A percentile compares a stretch with the other conserved stretches of the same genome.
Evolutionary conservation across 495 filamentous ascomycete species (phyloP).

Genomic region (Amorphotheca resinae): DNA sequence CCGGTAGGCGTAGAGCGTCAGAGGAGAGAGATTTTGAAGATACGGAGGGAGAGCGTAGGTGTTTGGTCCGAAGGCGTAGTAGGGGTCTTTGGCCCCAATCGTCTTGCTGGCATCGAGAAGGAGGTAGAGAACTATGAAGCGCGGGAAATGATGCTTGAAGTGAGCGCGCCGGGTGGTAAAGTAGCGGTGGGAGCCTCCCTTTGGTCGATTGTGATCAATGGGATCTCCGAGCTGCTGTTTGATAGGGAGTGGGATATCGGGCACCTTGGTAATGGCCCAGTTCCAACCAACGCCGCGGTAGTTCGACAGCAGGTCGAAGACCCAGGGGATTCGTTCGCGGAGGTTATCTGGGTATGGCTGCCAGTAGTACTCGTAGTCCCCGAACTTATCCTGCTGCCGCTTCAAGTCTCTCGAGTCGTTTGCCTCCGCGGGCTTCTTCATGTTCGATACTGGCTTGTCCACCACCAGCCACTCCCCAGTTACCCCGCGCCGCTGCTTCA

Average conservation of each 20-base stretch:
- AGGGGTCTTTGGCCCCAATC: conserved; percentile 57
- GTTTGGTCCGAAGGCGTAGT: conserved; percentile 47
- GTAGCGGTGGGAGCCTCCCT: conserved; percentile 21
- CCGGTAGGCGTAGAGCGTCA: conserved; percentile 35
- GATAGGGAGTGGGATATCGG: conserved; percentile 42
- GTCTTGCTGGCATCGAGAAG: conserved; percentile 53
- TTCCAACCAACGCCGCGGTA: conserved; percentile 73
- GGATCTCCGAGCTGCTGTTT: conserved; percentile 28
- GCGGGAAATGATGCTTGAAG: conserved; percentile 32
- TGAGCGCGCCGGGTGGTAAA: conserved; percentile 30
- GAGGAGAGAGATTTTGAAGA: conserved; percentile 28
- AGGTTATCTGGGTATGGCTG: conserved; percentile 55
- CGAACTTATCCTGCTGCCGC: not conserved
- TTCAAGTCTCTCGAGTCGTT: not conserved
- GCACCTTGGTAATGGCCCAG: conserved; percentile 48
- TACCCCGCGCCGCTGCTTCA: not conserved
- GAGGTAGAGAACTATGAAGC: conserved; percentile 44
- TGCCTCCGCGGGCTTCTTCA: not conserved
- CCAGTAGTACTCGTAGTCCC: conserved; percentile 51
- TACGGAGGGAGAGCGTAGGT: conserved; percentile 32
- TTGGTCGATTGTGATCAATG: conserved; percentile 9
- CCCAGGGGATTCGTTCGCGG: conserved; percentile 57
- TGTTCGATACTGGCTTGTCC: not conserved
- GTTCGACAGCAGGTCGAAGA: conserved; percentile 51
- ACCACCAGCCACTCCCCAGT: not conserved